Conservation (phyloP, 331 rosid species). For the Malus hybrid region DNA sequence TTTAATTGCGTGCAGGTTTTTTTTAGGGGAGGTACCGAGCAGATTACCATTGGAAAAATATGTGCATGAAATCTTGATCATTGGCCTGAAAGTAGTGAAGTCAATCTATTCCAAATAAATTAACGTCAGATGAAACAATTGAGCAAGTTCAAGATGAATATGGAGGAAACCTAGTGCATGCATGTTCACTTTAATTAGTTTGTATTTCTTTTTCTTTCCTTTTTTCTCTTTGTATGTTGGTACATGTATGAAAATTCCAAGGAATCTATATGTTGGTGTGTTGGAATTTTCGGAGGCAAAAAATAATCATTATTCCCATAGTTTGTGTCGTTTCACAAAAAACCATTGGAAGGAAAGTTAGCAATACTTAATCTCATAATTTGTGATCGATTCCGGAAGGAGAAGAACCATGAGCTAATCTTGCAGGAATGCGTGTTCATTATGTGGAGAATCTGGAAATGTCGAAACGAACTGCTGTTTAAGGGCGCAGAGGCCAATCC, state of each 20-base stretch:
- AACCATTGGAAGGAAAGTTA: neutral
- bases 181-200: neutral
- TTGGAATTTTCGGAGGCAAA: neutral
- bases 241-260: neutral
- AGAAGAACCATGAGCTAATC: too few species aligned
- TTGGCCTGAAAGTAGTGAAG: neutral
- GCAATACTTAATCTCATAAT: neutral
- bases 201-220: neutral
- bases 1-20: neutral
- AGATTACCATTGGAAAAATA: neutral
- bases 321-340: neutral
- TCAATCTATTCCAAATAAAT: neutral
- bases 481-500: too few species aligned
- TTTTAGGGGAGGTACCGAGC: neutral
- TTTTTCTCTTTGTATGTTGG: neutral
- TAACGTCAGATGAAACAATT: neutral
- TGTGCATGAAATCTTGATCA: neutral
- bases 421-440: too few species aligned
- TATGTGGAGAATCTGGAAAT: too few species aligned
- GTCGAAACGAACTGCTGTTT: too few species aligned
- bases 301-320: neutral
- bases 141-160: neutral
- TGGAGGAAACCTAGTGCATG: neutral
- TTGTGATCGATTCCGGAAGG: neutral
- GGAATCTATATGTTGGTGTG: neutral